These are phyloP conservation scores for Solanum appendiculatum DNA, from an alignment of 257 asterid genomes.

Conservation along the genomic window DNA sequence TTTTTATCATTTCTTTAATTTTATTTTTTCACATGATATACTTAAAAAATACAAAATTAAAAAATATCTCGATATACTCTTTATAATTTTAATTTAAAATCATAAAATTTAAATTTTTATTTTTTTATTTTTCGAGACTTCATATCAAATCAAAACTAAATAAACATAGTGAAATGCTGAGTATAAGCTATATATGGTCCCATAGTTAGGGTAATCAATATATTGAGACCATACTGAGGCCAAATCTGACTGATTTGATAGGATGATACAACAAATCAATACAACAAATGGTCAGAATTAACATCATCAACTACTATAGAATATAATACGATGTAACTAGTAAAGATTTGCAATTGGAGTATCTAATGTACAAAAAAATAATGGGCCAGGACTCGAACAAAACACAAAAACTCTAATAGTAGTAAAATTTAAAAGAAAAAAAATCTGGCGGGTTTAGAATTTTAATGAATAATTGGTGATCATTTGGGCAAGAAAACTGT, in stretches of 20 bases:
- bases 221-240: not conserved
- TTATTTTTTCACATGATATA: too few relatives aligned
- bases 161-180: not conserved
- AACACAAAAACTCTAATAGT: not conserved
- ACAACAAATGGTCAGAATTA: not conserved
- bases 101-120: too few relatives aligned
- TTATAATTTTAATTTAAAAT: too few relatives aligned
- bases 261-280: not conserved
- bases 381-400: not conserved
- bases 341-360: not conserved
- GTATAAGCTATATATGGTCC: not conserved
- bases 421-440: not conserved
- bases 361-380: not conserved
- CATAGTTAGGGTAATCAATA: not conserved
- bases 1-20: too few relatives aligned
- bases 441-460: not conserved
- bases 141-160: too few relatives aligned
- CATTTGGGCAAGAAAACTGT: not conserved
- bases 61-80: too few relatives aligned
- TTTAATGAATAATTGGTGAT: not conserved
- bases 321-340: not conserved
- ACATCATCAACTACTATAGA: not conserved
- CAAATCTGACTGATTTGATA: not conserved
- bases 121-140: too few relatives aligned
- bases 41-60: too few relatives aligned